Evolutionary conservation across 2,329 filamentous ascomycete species (phyloP).

Genomic region (Cercospora sp.): DNA sequence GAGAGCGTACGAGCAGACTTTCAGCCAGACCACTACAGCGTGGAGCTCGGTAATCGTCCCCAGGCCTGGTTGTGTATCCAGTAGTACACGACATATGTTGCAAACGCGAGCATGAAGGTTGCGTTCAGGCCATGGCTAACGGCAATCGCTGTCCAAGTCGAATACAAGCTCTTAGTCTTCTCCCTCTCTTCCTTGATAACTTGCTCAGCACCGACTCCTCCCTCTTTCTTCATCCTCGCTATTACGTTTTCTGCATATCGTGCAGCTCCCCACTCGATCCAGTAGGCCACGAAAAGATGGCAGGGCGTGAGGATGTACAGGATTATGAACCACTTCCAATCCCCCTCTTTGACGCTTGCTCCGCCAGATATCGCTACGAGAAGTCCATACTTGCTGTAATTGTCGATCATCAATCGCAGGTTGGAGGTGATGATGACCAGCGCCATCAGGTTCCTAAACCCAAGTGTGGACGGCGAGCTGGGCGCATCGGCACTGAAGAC

Average conservation of each 20-base stretch:
- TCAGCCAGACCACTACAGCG: conserved; percentile 93
- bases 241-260: conserved; percentile 71
- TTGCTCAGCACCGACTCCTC: conserved; percentile 39
- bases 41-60: conserved; percentile 89
- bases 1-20: conserved; percentile 92
- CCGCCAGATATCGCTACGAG: conserved; percentile 81
- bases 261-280: conserved; percentile 83
- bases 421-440: conserved; percentile 92
- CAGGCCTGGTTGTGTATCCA: conserved; percentile 87
- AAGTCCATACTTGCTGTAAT: conserved; percentile 96
- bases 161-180: conserved; percentile 30
- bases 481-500: conserved; percentile 82
- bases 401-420: conserved; percentile 90
- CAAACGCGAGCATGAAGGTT: conserved; percentile 74
- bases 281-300: conserved; percentile 85
- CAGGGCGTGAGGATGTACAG: conserved; percentile 87
- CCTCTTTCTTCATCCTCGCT: conserved; percentile 53
- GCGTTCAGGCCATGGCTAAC: conserved; percentile 77
- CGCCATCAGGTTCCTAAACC: conserved; percentile 95
- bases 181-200: conserved; percentile 57
- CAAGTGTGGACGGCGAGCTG: conserved; percentile 77
- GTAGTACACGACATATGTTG: conserved; percentile 83
- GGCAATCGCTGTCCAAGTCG: conserved; percentile 75
- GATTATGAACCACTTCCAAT: conserved; percentile 44
- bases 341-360: conserved; percentile 30